Base-by-base conservation (phyloP, 1,284 basidiomycete genomes). In the Lentinus polychrous region DNA sequence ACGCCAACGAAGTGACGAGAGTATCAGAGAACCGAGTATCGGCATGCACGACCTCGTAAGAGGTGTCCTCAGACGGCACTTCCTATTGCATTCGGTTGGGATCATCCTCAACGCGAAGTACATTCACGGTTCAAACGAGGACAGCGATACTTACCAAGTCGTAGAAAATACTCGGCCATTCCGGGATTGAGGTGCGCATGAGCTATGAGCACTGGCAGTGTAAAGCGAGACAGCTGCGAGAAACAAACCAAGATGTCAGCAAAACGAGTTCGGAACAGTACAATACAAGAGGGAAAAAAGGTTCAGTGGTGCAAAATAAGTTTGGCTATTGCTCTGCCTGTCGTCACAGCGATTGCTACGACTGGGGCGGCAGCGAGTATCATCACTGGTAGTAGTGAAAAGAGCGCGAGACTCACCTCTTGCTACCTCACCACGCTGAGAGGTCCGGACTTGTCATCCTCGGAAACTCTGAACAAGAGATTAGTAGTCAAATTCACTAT, bases 271-370 rank as follows among this genome's bases (percentile, higher is more conserved):
- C n/a, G n/a, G n/a, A 27, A 44, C 31, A 31, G n/a, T 27, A 44
- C 6, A 31, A 23, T 14, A 24, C 3, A 33, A 39, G n/a, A 22
- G 20, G 2, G 45, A 50, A 42, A 11, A 17, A 46, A 36, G 24
- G 6, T n/a, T 39, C 45, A 36, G 39, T 44, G 44, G 44, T 37
- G 62, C 62, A 62, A 63, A n/a, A 54, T 51, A 49, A 54, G 55
- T 64, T 63, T 64, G 62, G 62, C 61, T 64, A 39, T 57, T 64
- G 62, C 62, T 60, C 56, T 64, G 62, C 61, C 59, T 63, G 54
- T 64, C 62, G 60, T 64, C 62, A 63, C 34, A 60, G 61, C 61
- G 33, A 31, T 24, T 48, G 59, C 61, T 64, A 64, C 58, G 62
- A 64, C 62, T 64, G 62, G 62, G 62, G 62, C 62, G 62, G 61